Conservation (phyloP, 116 monocot species). For the Iris pallida region DNA sequence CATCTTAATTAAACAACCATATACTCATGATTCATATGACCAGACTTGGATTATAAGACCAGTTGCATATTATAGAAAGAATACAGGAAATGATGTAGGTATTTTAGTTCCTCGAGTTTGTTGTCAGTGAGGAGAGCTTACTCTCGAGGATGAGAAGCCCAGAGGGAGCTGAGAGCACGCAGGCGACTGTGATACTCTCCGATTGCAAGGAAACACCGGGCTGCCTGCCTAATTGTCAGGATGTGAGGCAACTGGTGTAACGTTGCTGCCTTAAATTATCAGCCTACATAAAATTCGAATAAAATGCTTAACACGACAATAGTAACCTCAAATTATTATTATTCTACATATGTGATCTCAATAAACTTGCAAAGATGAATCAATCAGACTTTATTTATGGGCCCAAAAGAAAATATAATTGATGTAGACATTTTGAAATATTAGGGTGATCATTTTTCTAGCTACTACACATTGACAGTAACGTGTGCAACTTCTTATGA, state of each 20-base stretch:
- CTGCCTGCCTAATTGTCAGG: constrained; percentile 67
- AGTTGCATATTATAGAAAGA: no score
- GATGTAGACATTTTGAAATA: not conserved
- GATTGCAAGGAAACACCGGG: constrained; percentile 72
- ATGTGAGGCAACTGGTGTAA: constrained; percentile 70
- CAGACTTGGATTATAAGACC: no score
- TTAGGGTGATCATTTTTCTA: constrained; percentile 9
- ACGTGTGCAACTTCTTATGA: constrained; percentile 10
- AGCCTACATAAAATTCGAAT: constrained; percentile 23
- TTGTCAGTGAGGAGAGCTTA: constrained; percentile 22
- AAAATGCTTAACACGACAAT: not conserved
- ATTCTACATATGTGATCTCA: not conserved
- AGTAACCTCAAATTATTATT: not conserved
- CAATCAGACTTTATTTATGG: not conserved
- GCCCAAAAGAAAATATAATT: not conserved
- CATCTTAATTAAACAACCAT: not conserved
- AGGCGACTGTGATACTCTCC: constrained; percentile 77
- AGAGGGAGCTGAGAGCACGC: constrained; percentile 81
- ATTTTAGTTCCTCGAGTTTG: no score
- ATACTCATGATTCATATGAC: not conserved
- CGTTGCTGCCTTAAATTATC: constrained; percentile 87
- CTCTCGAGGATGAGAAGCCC: constrained; percentile 86
- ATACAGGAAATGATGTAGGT: no score
- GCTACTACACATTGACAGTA: constrained; percentile 17
- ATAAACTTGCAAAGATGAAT: not conserved